Conservation (phyloP, 2,329 filamentous ascomycete species). For the Calonectria naviculata region DNA sequence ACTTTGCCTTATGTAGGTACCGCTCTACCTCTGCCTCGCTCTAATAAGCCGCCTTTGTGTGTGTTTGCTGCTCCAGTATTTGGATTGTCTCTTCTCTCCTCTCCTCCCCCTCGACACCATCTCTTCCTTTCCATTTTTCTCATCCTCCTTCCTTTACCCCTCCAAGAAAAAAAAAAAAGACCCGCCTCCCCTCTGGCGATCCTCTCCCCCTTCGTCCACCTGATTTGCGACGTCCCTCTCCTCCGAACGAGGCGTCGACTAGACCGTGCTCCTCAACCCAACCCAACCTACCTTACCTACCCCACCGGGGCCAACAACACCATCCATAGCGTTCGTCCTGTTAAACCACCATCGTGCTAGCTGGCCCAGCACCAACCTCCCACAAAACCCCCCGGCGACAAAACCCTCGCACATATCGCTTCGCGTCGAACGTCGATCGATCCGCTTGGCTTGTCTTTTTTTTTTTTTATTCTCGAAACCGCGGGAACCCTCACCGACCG, state of each 20-base stretch:
- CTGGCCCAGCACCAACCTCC: slow-evolving; percentile 19
- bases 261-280: slow-evolving; percentile 17
- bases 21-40: neutral
- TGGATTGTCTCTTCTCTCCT: slow-evolving; percentile 19
- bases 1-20: slow-evolving; percentile 15
- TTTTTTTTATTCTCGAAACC: neutral
- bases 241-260: slow-evolving; percentile 16
- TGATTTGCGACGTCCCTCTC: slow-evolving; percentile 16
- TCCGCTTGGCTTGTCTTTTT: neutral
- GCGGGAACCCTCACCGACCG: neutral
- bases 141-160: slow-evolving; percentile 18
- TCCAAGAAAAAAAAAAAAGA: neutral
- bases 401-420: neutral
- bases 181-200: slow-evolving; percentile 10
- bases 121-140: slow-evolving; percentile 25
- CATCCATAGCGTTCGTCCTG: slow-evolving; percentile 1
- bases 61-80: slow-evolving; percentile 14
- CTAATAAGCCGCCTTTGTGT: slow-evolving; percentile 10
- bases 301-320: slow-evolving; percentile 8
- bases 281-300: slow-evolving; percentile 15
- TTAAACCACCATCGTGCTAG: slow-evolving; percentile 11
- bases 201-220: neutral
- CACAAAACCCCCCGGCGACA: neutral
- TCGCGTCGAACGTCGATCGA: slow-evolving; percentile 1
- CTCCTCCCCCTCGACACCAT: slow-evolving; percentile 12